Base-by-base conservation (phyloP, 225 moss, liverwort and hornwort species). In the Anthoceros angustus region DNA sequence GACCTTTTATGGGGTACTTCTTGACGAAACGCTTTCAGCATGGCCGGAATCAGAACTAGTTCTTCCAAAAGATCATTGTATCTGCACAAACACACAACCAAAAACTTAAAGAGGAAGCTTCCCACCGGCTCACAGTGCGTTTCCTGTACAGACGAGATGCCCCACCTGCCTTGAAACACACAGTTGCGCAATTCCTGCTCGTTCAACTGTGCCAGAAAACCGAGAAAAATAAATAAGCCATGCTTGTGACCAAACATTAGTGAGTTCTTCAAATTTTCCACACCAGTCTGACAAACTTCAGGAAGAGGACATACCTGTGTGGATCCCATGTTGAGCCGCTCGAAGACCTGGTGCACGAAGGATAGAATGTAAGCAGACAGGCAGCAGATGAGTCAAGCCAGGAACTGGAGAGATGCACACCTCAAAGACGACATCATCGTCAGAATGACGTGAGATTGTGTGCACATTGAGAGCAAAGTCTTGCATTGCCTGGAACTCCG, bases 91-190 rank as follows among this genome's bases (percentile, higher is more conserved):
- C 63, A 43, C 12, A 6, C 32, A 8, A 15, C 16, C 20, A 43
- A 12, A 9, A 8, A 24, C 43, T 41, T 69, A 65, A 70, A 42
- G 12, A 62, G 32, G 32, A 32, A 32, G 32, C 42, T 21, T 15
- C 50, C 50, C 50, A 1, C 21, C 50, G 1, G 3, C 2, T 5
- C 4, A 16, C 50, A 6, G 10, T 9, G 48, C 25, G 18, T 18
- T 32, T 63, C 42, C 0, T 40, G 21, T 10, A 21, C 40, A 39
- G 0, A 25, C 43, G 20, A 39, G 0, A 25, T 64, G 20, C 7
- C 21, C 73, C 77, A 80, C 80, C 80, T 80, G 77, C 80, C 80
- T 77, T 80, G 80, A 74, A 80, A 80, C 63, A 80, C 80, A 77
- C 80, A 80, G 39, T 80, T 80, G 61, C 80, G 77, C 40, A 80